Evolutionary conservation across 768 basidiomycete genomes (phyloP), one percentile per base, ranked within the genome.

Genomic region (Pulveroboletus sp.): DNA sequence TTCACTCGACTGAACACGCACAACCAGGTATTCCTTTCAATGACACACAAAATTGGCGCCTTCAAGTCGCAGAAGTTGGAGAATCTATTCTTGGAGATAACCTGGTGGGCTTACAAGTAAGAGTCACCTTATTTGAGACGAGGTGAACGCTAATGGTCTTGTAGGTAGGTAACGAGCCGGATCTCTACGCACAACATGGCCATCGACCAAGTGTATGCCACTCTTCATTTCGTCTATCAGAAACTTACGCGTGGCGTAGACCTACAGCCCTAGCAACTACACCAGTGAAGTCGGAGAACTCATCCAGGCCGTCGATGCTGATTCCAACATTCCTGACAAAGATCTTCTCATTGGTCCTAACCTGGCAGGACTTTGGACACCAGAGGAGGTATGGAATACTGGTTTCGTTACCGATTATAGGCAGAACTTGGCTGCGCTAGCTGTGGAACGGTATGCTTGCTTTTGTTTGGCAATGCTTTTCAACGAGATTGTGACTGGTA

Each of bases 161-260:
- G 8, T 83, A 87, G 61, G 77, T 81, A 2, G 87, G 82, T 3
- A 89, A 90, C 61, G 88, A 90, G 66, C 88, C 87, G 14, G 88
- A 92, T 70, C 76, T 89, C 53, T 91, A 84, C 54, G 67, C 73
- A 10, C 70, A 68, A 31, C 72, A 74, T 52, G 63, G 67, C 12
- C 71, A 71, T 38, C 66, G 74, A 17, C 47, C 60, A 0, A 48
- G 44, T 1, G 57, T 60, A 33, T 11, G 47, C 38, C 13, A 20
- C n/a, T 23, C 5, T 20, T 12, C 13, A 4, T 17, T n/a, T 8
- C 10, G 12, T 19, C 12, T 9, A 20, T 14, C 14, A 16, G 7
- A n/a, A 20, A n/a, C 35, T 43, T 8, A 63, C 10, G 19, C 16
- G 5, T 8, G 14, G 19, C 7, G 33, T n/a, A 59, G 58, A n/a